These are phyloP conservation scores for Pisolithus tinctorius DNA, from an alignment of 768 basidiomycete genomes.

Conservation along the genomic window DNA sequence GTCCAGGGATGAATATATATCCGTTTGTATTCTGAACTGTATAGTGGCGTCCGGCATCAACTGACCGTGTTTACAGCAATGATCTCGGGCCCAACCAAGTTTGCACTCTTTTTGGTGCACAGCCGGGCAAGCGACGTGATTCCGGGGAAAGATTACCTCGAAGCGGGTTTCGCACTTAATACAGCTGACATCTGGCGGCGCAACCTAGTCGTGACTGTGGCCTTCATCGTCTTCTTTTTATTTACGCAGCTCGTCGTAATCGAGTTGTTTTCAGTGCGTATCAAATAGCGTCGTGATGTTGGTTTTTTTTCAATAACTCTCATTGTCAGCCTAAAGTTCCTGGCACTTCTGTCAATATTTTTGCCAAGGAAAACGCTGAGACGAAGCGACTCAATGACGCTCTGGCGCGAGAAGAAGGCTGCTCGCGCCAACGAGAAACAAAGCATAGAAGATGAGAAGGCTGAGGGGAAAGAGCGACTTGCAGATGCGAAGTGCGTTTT, in stretches of 20 bases:
- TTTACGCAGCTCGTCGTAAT: constrained; percentile 59
- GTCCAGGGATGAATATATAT: constrained; percentile 48
- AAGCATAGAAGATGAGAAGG: constrained; percentile 22
- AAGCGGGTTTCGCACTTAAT: constrained; percentile 44
- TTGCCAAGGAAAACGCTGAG: constrained; percentile 52
- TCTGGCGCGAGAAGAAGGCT: constrained; percentile 49
- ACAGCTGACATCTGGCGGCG: constrained; percentile 54
- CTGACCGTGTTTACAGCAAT: constrained; percentile 31
- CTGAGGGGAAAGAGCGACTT: constrained; percentile 13
- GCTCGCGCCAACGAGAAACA: constrained; percentile 20
- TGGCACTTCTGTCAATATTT: constrained; percentile 45
- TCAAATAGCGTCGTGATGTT: too few species aligned
- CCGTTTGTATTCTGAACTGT: constrained; percentile 37
- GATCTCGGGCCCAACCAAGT: constrained; percentile 61
- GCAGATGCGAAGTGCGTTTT: constrained; percentile 9
- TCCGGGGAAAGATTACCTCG: constrained; percentile 55
- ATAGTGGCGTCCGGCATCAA: background rate
- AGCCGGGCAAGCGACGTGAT: constrained; percentile 49
- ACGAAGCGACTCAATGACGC: constrained; percentile 47
- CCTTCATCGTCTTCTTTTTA: constrained; percentile 65
- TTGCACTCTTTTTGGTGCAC: constrained; percentile 69
- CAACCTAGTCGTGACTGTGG: constrained; percentile 65
- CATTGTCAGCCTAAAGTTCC: constrained; percentile 23
- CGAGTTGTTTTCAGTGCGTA: constrained; percentile 54
- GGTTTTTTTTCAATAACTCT: background rate